These are phyloP conservation scores for Parathielavia hyrcaniae DNA, from an alignment of 495 filamentous ascomycete genomes.

Conservation along the genomic window DNA sequence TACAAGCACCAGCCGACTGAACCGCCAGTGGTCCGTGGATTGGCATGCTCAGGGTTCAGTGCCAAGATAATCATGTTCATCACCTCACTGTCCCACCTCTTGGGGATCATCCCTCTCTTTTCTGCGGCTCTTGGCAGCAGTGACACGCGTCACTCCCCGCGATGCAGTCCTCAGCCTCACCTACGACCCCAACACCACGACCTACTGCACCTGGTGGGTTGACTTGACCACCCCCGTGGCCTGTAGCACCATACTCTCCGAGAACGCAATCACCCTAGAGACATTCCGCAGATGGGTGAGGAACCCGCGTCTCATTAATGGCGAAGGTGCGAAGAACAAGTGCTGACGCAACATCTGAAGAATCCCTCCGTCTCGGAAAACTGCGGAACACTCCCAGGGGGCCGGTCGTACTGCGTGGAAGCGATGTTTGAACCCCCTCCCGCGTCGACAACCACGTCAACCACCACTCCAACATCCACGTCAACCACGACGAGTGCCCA, in stretches of 20 bases:
- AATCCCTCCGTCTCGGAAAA: background rate
- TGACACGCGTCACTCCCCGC: background rate
- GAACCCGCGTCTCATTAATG: background rate
- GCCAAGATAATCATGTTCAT: background rate
- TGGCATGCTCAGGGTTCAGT: too few relatives aligned
- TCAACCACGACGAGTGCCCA: background rate
- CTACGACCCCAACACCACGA: background rate
- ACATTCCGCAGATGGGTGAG: background rate
- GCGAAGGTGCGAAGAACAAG: too few relatives aligned
- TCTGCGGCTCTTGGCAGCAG: background rate
- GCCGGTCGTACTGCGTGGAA: background rate
- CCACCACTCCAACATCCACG: too few relatives aligned
- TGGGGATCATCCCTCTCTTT: background rate
- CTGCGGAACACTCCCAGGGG: background rate
- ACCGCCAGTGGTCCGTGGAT: too few relatives aligned
- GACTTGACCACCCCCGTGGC: background rate
- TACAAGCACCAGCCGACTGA: too few relatives aligned
- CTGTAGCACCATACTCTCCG: background rate
- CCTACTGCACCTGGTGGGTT: slow-evolving; percentile 2
- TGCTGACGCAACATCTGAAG: background rate
- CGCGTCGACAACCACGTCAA: background rate
- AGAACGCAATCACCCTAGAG: background rate
- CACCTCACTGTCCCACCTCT: background rate
- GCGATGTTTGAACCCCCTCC: background rate
- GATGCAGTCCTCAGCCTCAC: background rate